Evolutionary conservation across 306 rosid species (phyloP).

Genomic region (Quercus rubra): DNA sequence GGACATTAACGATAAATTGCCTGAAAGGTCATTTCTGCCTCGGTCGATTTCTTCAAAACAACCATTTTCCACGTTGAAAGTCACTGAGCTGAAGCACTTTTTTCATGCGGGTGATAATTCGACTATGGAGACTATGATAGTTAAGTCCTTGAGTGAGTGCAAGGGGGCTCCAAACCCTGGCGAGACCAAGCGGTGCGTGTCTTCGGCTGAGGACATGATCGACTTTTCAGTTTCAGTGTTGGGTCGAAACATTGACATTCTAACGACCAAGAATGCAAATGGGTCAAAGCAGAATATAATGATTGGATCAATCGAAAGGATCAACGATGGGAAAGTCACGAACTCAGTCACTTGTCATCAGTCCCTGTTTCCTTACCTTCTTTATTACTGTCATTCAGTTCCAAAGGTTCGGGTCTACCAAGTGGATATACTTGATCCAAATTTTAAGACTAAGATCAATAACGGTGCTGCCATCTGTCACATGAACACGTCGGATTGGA

Average conservation of each 20-base stretch:
- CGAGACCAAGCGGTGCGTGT: constrained; percentile 89
- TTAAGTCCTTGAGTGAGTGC: constrained; percentile 57
- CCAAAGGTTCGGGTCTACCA: constrained; percentile 91
- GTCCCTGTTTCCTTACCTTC: constrained; percentile 77
- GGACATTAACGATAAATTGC: constrained; percentile 82
- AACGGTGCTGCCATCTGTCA: constrained; percentile 85
- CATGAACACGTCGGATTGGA: constrained; percentile 81
- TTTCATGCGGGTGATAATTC: constrained; percentile 74
- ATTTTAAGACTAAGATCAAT: constrained; percentile 54
- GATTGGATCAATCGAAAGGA: constrained; percentile 57
- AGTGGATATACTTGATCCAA: constrained; percentile 74
- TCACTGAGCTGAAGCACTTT: constrained; percentile 47
- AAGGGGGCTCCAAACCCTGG: constrained; percentile 65
- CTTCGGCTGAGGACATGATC: constrained; percentile 82
- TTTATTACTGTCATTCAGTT: constrained; percentile 89
- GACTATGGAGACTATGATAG: constrained; percentile 72
- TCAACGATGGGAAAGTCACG: constrained; percentile 73
- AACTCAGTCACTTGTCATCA: constrained; percentile 91
- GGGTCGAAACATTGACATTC: constrained; percentile 70
- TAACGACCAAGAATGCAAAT: constrained; percentile 46
- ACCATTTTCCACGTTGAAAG: constrained; percentile 68
- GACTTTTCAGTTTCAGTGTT: constrained; percentile 74
- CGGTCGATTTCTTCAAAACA: constrained; percentile 64
- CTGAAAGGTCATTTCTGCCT: constrained; percentile 88
- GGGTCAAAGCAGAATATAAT: constrained; percentile 61